Evolutionary conservation across 352 stramenopile species (phyloP).

Genomic region (Vaucheria bursata): DNA sequence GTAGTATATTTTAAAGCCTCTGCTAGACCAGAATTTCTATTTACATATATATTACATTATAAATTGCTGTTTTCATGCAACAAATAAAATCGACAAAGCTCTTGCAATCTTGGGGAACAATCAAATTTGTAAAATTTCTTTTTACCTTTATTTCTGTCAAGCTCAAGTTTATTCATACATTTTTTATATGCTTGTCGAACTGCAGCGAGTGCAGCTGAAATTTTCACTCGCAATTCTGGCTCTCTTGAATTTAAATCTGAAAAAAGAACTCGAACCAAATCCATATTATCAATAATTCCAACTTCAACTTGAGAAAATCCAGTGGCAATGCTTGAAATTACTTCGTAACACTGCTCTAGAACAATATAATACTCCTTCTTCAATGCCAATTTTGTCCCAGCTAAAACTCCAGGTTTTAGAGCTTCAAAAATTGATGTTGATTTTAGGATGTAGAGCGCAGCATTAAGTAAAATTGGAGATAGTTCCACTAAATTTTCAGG

Average conservation of each 20-base stretch:
- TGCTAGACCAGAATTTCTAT: no score
- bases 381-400: constrained; percentile 17
- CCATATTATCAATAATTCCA: no score
- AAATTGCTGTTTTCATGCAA: no score
- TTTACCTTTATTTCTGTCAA: neutral
- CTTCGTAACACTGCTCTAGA: constrained; percentile 46
- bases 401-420: neutral
- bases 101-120: no score
- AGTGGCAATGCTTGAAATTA: no score
- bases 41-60: no score
- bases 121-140: no score
- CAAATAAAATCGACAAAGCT: no score
- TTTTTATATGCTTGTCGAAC: constrained; percentile 8
- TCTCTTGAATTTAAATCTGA: constrained; percentile 13
- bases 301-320: no score
- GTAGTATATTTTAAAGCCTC: no score
- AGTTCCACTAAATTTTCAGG: constrained; percentile 11
- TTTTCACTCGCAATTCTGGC: constrained; percentile 40
- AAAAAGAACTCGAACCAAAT: no score
- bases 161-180: neutral
- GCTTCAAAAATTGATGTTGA: no score
- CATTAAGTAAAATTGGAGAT: constrained; percentile 30
- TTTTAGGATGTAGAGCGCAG: constrained; percentile 30
- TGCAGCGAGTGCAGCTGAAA: constrained; percentile 38
- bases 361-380: constrained; percentile 28